Base-by-base conservation (phyloP, 306 rosid species). In the Lathyrus sativus region DNA sequence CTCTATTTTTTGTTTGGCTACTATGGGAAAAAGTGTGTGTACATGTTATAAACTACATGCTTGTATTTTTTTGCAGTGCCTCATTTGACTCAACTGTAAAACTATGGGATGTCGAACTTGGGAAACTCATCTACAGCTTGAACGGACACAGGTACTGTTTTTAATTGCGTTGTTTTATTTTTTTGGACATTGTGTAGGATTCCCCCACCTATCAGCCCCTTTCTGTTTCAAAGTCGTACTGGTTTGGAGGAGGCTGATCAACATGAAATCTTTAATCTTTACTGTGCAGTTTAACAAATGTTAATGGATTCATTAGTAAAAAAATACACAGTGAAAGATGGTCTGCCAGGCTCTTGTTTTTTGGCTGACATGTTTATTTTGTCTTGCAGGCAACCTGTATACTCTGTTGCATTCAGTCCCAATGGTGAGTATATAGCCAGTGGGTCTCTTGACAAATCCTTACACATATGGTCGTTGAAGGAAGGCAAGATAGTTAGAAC, bases 11-110 rank as follows among this genome's bases (percentile, higher is more conserved):
- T 56, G n/a, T 29, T 39, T 19, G 41, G 57, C 9, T 51, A 11
- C 41, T 26, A 18, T 7, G 24, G 48, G 49, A 69, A 44, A 54
- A 61, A 4, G 61, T 58, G 13, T 5, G 53, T 44, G 65, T 71
- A 65, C 56, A 50, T 58, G 57, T 58, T 66, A 17, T 33, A 64
- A 63, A 58, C 14, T 6, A 5, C 1, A 24, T n/a, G 1, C 7
- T 48, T 67, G 5, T 60, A 67, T 57, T 73, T 17, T 55, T 33
- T 13, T 71, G 76, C 89, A 92, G 98, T 74, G 98, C 98, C 26
- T 93, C 98, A 74, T 93, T 90, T 70, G 98, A 93, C 80, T 85
- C 98, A 5, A 90, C 96, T 33, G 95, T 93, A 57, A 93, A 93
- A 85, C 73, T 93, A 41, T 93, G 98, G 98, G 96, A 93, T 76